These are phyloP conservation scores for Nitzschia sp. DNA, from an alignment of 108 stramenopile genomes.

Conservation along the genomic window DNA sequence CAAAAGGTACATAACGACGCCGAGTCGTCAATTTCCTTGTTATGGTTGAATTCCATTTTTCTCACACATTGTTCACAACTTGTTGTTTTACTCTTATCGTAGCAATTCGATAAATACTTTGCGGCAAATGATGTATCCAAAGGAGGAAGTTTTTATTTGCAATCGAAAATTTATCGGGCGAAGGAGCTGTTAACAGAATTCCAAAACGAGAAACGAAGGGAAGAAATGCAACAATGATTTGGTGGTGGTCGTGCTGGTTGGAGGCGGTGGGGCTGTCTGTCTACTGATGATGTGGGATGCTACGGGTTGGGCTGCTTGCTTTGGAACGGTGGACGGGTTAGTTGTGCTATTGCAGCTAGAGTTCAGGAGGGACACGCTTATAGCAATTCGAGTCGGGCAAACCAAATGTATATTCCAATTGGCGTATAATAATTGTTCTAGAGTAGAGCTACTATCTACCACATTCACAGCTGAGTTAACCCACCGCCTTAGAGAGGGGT, in stretches of 20 bases:
- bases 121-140: constrained; percentile 91
- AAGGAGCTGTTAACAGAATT: constrained; percentile 89
- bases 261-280: too few species aligned
- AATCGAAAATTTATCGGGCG: constrained; percentile 95
- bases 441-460: constrained; percentile 1
- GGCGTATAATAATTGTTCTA: not conserved
- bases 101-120: constrained; percentile 92
- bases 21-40: not conserved
- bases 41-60: not conserved
- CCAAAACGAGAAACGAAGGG: constrained; percentile 60
- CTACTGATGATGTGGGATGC: too few species aligned
- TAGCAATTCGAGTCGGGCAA: too few species aligned
- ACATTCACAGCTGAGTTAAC: not conserved
- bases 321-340: too few species aligned
- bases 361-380: too few species aligned
- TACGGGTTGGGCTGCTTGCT: too few species aligned
- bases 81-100: constrained; percentile 2
- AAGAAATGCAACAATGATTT: constrained; percentile 34
- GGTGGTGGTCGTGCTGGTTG: too few species aligned
- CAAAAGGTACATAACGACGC: constrained; percentile 53
- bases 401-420: too few species aligned
- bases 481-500: constrained; percentile 63
- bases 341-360: too few species aligned
- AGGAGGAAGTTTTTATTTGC: constrained; percentile 97
- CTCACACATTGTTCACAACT: not conserved